Conservation (phyloP, 1,139 yeast genomes). For the Taiozyma sp. region DNA sequence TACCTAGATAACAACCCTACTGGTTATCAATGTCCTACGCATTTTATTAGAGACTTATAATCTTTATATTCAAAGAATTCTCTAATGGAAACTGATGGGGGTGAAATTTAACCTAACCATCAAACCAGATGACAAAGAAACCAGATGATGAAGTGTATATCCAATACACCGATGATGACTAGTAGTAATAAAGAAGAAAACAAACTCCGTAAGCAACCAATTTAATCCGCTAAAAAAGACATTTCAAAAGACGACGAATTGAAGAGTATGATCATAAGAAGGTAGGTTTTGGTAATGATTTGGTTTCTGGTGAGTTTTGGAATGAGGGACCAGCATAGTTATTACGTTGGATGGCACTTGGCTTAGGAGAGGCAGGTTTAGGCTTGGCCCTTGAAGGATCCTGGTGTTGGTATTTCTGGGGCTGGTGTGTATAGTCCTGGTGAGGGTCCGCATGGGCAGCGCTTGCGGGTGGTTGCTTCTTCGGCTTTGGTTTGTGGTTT, state of each 20-base stretch:
- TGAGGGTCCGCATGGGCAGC: neutral
- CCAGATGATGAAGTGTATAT: neutral
- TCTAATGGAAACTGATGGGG: neutral
- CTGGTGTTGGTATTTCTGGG: neutral
- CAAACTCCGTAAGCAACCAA: neutral
- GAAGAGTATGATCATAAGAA: conserved; percentile 3
- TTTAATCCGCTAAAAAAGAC: neutral
- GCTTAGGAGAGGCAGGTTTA: neutral
- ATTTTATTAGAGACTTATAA: conserved; percentile 49
- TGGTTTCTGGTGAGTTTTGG: conserved; percentile 4
- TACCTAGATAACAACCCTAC: conserved; percentile 74
- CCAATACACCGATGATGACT: neutral
- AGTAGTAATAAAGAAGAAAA: neutral
- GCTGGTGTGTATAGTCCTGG: neutral
- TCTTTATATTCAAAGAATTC: neutral
- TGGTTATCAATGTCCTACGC: conserved; percentile 90
- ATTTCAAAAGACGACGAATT: neutral
- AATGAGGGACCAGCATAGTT: conserved; percentile 6
- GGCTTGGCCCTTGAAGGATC: neutral
- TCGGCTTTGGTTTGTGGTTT: neutral
- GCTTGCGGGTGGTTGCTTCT: neutral
- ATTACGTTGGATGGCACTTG: neutral
- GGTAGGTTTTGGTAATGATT: conserved; percentile 6
- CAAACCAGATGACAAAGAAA: no score
- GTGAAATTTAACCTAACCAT: neutral